Conservation (phyloP, 2,329 filamentous ascomycete genomes). For the Aspergillus glaucus region DNA sequence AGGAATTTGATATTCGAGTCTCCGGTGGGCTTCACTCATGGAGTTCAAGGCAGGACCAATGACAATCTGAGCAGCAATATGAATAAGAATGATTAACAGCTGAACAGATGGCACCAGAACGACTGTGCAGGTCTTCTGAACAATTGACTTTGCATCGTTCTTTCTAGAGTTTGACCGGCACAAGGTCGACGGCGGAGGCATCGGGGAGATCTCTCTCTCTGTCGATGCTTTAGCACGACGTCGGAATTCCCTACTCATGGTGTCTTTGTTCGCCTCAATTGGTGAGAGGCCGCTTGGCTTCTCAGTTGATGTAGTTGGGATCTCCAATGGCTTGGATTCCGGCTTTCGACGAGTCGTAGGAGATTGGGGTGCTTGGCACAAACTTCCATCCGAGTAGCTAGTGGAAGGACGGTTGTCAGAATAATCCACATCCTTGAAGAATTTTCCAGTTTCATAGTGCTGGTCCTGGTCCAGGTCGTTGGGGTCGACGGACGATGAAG, state of each 20-base stretch:
- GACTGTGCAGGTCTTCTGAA: constrained; percentile 70
- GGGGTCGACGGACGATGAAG: constrained; percentile 5
- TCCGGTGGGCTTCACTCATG: constrained; percentile 10
- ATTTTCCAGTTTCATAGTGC: background rate
- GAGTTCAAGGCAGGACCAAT: constrained; percentile 22
- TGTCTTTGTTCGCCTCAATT: constrained; percentile 27
- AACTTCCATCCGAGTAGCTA: background rate
- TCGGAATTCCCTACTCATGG: constrained; percentile 36
- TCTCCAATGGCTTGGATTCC: background rate
- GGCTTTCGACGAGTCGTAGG: background rate
- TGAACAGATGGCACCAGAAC: constrained; percentile 75
- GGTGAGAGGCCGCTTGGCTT: constrained; percentile 26
- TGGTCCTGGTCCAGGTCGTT: background rate
- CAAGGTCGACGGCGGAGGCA: constrained; percentile 62
- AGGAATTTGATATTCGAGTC: constrained; percentile 10
- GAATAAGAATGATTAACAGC: constrained; percentile 70
- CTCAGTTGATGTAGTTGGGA: background rate
- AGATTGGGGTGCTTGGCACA: background rate
- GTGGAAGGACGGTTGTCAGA: background rate
- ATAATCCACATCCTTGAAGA: background rate
- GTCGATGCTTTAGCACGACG: constrained; percentile 52
- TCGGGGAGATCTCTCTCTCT: constrained; percentile 57
- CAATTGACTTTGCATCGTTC: constrained; percentile 56
- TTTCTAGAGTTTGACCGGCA: constrained; percentile 46
- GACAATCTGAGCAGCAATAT: constrained; percentile 70